Percentiles rank a stretch among this genome's conserved stretches.
phyloP scores from a whole-genome alignment of 164 flowering plant species.

The Kingdonia uniflora region DNA sequence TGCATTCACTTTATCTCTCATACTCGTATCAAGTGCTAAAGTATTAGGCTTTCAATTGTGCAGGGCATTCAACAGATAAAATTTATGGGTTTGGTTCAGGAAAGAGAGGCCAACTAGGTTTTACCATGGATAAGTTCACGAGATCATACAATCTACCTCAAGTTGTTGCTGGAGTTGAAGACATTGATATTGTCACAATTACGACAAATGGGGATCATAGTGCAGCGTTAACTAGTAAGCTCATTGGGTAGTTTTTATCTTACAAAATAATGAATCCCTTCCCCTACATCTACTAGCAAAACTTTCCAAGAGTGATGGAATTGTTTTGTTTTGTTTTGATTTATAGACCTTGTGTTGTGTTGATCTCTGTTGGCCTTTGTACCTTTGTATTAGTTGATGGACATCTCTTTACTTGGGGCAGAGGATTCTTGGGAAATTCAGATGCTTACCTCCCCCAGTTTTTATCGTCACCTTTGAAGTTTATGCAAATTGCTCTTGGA shows the following conservation, averaged over 20 bases:
- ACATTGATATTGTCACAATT: conserved; percentile 27
- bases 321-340: too few relatives aligned
- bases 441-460: conserved; percentile 34
- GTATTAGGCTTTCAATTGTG: conserved; percentile 5
- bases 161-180: conserved; percentile 33
- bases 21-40: too few relatives aligned
- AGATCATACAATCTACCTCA: conserved; percentile 42
- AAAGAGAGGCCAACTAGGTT: conserved; percentile 81
- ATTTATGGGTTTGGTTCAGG: conserved; percentile 81
- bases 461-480: conserved; percentile 20
- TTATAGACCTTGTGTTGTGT: too few relatives aligned
- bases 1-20: too few relatives aligned
- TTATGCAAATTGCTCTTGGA: conserved; percentile 56
- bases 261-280: too few relatives aligned
- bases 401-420: conserved; percentile 73
- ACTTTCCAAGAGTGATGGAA: too few relatives aligned
- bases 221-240: conserved; percentile 69
- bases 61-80: conserved; percentile 30
- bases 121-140: conserved; percentile 29
- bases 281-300: too few relatives aligned
- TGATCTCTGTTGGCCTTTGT: neutral
- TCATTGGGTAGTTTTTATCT: neutral
- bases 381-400: conserved; percentile 44
- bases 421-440: conserved; percentile 47
- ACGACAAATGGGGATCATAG: conserved; percentile 95